Conservation (phyloP, 2,329 filamentous ascomycete genomes). For the Ophiosphaerella korrae region DNA sequence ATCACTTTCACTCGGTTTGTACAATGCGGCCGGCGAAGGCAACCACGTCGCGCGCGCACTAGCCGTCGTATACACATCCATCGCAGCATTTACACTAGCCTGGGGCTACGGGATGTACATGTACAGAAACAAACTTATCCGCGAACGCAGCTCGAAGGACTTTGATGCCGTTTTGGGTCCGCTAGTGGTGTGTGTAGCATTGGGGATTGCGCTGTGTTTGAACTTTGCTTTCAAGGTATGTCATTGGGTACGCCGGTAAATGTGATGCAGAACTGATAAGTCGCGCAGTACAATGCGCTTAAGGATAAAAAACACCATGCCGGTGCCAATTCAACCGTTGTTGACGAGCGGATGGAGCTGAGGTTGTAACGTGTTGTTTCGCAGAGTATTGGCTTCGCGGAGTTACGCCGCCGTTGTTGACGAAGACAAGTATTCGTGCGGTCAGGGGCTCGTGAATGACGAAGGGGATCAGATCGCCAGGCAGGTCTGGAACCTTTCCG, state of each 20-base stretch:
- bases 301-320: constrained; percentile 13
- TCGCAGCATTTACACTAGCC: constrained; percentile 79
- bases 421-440: no score
- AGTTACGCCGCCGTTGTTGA: no score
- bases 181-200: constrained; percentile 76
- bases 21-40: constrained; percentile 78
- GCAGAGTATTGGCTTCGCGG: background rate
- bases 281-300: constrained; percentile 27
- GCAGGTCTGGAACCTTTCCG: no score
- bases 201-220: constrained; percentile 77
- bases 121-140: constrained; percentile 76
- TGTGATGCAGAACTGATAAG: constrained; percentile 1
- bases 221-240: constrained; percentile 87
- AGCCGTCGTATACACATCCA: constrained; percentile 80
- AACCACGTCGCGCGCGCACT: constrained; percentile 77
- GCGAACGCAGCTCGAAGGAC: constrained; percentile 84
- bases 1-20: constrained; percentile 80
- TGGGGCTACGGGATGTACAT: constrained; percentile 91
- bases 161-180: constrained; percentile 91
- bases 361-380: constrained; percentile 21
- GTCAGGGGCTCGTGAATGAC: background rate
- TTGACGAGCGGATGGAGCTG: constrained; percentile 23
- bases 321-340: constrained; percentile 11
- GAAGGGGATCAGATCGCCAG: background rate
- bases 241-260: constrained; percentile 8